Conservation (phyloP, 129 eudicot species). For the Escallonia herrerae region DNA sequence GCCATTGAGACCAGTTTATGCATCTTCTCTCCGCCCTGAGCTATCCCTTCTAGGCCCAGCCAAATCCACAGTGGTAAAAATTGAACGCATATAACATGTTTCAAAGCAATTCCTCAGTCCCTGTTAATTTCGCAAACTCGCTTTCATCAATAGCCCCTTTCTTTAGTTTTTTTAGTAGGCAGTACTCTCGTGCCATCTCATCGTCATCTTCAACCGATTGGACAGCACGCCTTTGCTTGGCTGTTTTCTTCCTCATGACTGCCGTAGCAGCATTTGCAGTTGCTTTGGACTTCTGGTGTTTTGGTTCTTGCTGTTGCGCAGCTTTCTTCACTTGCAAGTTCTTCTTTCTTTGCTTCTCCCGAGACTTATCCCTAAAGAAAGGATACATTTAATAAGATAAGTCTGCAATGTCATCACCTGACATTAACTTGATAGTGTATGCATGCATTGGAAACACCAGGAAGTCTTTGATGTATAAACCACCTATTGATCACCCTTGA, state of each 20-base stretch:
- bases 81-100: not conserved
- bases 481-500: no score
- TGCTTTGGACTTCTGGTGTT: slow-evolving; percentile 39
- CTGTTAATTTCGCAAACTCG: slow-evolving; percentile 73
- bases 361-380: slow-evolving; percentile 63
- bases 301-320: slow-evolving; percentile 33
- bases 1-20: not conserved
- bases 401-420: no score
- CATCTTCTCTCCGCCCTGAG: not conserved
- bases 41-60: no score
- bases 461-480: no score
- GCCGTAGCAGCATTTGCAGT: slow-evolving; percentile 16
- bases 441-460: no score
- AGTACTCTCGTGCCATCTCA: slow-evolving; percentile 68
- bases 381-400: no score
- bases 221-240: slow-evolving; percentile 75
- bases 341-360: slow-evolving; percentile 88
- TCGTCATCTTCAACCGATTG: slow-evolving; percentile 84
- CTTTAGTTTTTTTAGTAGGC: slow-evolving; percentile 75
- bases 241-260: slow-evolving; percentile 71
- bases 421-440: no score
- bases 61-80: no score
- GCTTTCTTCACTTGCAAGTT: slow-evolving; percentile 61
- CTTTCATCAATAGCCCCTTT: slow-evolving; percentile 61
- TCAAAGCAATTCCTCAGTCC: slow-evolving; percentile 70